Conservation (phyloP, 805 yeast species). For the Saturnispora serradocipensis region DNA sequence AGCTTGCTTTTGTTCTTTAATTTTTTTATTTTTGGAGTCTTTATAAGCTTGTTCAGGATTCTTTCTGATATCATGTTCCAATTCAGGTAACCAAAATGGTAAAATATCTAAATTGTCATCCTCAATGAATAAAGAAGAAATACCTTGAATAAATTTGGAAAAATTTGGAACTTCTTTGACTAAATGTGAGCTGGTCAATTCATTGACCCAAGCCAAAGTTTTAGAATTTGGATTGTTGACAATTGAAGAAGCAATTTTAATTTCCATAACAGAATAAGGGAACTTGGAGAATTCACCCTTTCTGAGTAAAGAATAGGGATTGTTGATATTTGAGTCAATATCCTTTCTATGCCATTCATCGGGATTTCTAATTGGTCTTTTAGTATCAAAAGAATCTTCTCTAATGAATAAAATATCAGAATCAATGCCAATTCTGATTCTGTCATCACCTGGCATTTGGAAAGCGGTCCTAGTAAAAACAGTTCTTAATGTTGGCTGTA, state of each 20-base stretch:
- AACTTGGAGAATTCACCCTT: constrained; percentile 79
- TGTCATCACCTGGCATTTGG: constrained; percentile 96
- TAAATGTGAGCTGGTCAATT: constrained; percentile 69
- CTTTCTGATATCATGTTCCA: constrained; percentile 67
- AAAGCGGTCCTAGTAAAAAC: constrained; percentile 88
- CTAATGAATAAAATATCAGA: constrained; percentile 80
- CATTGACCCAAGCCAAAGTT: constrained; percentile 68
- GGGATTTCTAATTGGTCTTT: constrained; percentile 86
- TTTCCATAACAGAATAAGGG: constrained; percentile 84
- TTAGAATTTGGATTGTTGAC: constrained; percentile 42
- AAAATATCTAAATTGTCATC: constrained; percentile 82
- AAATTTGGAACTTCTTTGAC: constrained; percentile 93
- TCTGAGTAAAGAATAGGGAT: constrained; percentile 66
- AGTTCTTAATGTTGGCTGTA: constrained; percentile 83
- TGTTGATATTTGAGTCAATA: constrained; percentile 65
- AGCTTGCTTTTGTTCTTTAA: constrained; percentile 37
- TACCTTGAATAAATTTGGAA: constrained; percentile 88
- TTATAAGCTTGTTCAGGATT: constrained; percentile 75
- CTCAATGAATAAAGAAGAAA: constrained; percentile 78
- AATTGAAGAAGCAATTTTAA: constrained; percentile 42
- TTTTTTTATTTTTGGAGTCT: constrained; percentile 47
- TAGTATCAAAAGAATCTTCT: constrained; percentile 79
- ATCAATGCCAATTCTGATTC: constrained; percentile 83
- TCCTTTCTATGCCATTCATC: constrained; percentile 86
- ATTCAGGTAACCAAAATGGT: constrained; percentile 92